A percentile compares a stretch with the other conserved stretches of the same genome.
Conservation (phyloP, 2,329 filamentous ascomycete species). For the Cladophialophora chaetospira region DNA sequence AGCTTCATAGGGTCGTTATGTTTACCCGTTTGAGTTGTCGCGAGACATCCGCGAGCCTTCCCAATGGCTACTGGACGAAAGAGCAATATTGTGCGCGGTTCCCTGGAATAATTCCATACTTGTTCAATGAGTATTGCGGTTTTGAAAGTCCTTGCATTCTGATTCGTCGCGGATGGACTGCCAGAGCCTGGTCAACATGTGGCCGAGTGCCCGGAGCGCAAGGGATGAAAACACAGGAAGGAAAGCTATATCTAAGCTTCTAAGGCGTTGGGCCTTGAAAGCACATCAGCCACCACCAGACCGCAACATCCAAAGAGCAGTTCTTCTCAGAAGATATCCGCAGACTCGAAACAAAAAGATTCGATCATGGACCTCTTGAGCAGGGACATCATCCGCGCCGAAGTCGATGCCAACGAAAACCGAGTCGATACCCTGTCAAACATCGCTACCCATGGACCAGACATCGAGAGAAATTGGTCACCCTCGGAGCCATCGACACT, state of each 20-base stretch:
- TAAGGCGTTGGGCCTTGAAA: not conserved
- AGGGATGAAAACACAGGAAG: not conserved
- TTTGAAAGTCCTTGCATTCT: not conserved
- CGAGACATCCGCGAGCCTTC: not conserved
- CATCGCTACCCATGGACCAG: constrained; percentile 18
- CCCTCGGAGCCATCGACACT: not conserved
- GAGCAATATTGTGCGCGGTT: not conserved
- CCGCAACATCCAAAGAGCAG: not conserved
- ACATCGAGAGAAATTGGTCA: constrained; percentile 18
- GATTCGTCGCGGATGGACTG: not conserved
- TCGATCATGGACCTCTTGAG: constrained; percentile 13
- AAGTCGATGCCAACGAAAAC: constrained; percentile 18
- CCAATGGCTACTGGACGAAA: not conserved
- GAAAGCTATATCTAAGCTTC: not conserved
- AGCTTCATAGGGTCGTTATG: not conserved
- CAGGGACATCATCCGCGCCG: constrained; percentile 18
- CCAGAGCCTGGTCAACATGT: not conserved
- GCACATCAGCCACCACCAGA: not conserved
- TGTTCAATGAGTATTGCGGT: not conserved
- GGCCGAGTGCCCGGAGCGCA: constrained; percentile 4
- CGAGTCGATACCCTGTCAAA: constrained; percentile 14
- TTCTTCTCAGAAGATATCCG: not conserved
- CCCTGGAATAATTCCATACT: constrained; percentile 6
- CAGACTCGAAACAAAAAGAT: not conserved
- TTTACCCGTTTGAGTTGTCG: not conserved